Percentiles rank a stretch among this genome's conserved stretches.
Evolutionary conservation across 768 basidiomycete species (phyloP).

Genomic region (Boletus reticuloceps): DNA sequence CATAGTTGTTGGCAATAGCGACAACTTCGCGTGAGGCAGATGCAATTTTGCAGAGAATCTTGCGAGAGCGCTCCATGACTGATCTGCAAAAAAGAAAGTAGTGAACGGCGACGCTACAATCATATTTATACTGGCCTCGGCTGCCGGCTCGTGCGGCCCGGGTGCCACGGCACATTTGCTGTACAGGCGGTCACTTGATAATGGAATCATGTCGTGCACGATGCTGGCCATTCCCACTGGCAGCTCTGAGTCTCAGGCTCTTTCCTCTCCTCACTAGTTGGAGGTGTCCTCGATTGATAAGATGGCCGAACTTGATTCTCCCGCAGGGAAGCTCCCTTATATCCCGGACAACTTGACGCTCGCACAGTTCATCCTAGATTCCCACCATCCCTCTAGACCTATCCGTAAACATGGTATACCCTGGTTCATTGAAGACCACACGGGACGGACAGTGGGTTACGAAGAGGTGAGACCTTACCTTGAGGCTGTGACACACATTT

Average conservation of each 20-base stretch:
- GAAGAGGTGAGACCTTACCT: constrained; percentile 34
- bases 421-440: constrained; percentile 43
- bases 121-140: too few species aligned
- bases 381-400: constrained; percentile 31
- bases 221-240: background rate
- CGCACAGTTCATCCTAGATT: constrained; percentile 37
- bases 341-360: constrained; percentile 40
- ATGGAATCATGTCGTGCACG: background rate
- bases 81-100: background rate
- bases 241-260: background rate
- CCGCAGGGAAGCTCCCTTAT: constrained; percentile 27
- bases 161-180: too few species aligned
- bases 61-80: constrained; percentile 8
- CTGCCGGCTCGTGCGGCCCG: too few species aligned
- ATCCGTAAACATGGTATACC: constrained; percentile 25
- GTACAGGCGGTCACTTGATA: too few species aligned
- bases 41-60: background rate
- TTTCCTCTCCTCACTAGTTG: background rate
- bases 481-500: background rate
- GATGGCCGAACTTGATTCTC: constrained; percentile 33
- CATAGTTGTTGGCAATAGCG: background rate
- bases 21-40: background rate
- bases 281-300: background rate
- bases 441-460: constrained; percentile 32
- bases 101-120: too few species aligned